Percentiles rank a stretch among this genome's conserved stretches.
phyloP scores from a whole-genome alignment of 2,329 filamentous ascomycete genomes.

The Colletotrichum kahawae region DNA sequence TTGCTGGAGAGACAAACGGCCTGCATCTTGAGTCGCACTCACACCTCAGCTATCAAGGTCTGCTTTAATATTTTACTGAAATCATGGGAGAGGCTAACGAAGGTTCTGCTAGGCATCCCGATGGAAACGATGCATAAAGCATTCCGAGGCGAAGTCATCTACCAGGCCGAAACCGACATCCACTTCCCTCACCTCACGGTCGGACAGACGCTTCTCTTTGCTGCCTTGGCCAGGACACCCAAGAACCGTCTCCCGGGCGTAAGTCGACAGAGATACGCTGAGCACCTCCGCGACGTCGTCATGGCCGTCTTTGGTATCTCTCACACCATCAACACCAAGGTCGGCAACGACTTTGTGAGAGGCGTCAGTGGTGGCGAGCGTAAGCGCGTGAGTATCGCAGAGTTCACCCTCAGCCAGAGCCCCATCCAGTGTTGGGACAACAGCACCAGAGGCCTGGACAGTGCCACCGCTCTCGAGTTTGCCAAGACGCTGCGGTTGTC shows the following conservation, averaged over 20 bases:
- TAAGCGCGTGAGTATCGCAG: slow-evolving; percentile 72
- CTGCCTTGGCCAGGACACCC: slow-evolving; percentile 64
- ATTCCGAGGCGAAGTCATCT: slow-evolving; percentile 62
- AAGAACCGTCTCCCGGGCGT: slow-evolving; percentile 65
- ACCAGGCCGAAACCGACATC: slow-evolving; percentile 68
- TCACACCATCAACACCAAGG: slow-evolving; percentile 63
- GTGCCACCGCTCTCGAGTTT: slow-evolving; percentile 66
- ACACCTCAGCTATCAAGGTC: slow-evolving; percentile 57
- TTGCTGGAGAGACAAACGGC: slow-evolving; percentile 57
- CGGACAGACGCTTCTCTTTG: slow-evolving; percentile 67
- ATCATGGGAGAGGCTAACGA: neutral
- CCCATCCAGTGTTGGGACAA: slow-evolving; percentile 73
- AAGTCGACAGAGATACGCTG: slow-evolving; percentile 50
- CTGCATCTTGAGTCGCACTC: slow-evolving; percentile 50
- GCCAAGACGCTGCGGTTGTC: slow-evolving; percentile 62
- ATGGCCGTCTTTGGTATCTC: slow-evolving; percentile 68
- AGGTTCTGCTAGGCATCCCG: slow-evolving; percentile 26
- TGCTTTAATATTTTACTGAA: fast-evolving
- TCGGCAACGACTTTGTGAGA: slow-evolving; percentile 65
- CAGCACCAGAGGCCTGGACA: slow-evolving; percentile 64
- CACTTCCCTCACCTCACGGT: slow-evolving; percentile 72
- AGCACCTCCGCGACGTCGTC: slow-evolving; percentile 48
- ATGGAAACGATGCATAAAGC: slow-evolving; percentile 41
- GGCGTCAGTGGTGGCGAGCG: slow-evolving; percentile 59
- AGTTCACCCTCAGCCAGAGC: slow-evolving; percentile 55